Conservation (phyloP, 2,329 filamentous ascomycete species). For the Thielaviopsis populi region DNA sequence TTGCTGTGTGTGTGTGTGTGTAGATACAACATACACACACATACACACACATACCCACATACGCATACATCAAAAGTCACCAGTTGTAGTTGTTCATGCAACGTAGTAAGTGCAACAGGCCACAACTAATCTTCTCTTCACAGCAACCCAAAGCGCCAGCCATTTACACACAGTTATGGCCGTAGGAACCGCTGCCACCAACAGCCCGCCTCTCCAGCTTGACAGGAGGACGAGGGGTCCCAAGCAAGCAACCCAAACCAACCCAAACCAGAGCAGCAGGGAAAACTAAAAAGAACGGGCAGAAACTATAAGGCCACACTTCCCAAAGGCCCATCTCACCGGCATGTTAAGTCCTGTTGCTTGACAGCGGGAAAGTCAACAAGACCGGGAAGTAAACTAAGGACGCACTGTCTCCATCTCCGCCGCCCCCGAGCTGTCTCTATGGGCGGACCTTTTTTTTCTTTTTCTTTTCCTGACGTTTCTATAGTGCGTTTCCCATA, state of each 20-base stretch:
- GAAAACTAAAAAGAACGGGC: neutral
- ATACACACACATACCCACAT: neutral
- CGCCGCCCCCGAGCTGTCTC: neutral
- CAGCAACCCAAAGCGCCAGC: neutral
- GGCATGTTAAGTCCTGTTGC: neutral
- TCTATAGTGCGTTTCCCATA: neutral
- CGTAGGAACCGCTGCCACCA: neutral
- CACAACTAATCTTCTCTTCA: neutral
- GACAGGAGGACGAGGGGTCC: neutral
- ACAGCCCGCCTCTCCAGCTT: neutral
- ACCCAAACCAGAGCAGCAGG: no score
- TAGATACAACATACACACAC: neutral
- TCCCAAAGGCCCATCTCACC: neutral
- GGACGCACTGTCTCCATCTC: neutral
- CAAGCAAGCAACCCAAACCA: no score
- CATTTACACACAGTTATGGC: neutral
- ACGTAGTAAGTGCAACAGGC: neutral
- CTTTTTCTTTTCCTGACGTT: neutral
- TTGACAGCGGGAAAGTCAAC: neutral
- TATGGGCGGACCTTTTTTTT: neutral
- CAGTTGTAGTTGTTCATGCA: neutral
- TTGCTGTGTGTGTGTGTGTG: no score
- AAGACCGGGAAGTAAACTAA: neutral
- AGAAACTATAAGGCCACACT: neutral
- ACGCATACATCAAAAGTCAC: neutral